Percentiles rank a stretch among this genome's conserved stretches.
phyloP scores from a whole-genome alignment of 306 rosid species.

The Fragaria nilgerrensis region DNA sequence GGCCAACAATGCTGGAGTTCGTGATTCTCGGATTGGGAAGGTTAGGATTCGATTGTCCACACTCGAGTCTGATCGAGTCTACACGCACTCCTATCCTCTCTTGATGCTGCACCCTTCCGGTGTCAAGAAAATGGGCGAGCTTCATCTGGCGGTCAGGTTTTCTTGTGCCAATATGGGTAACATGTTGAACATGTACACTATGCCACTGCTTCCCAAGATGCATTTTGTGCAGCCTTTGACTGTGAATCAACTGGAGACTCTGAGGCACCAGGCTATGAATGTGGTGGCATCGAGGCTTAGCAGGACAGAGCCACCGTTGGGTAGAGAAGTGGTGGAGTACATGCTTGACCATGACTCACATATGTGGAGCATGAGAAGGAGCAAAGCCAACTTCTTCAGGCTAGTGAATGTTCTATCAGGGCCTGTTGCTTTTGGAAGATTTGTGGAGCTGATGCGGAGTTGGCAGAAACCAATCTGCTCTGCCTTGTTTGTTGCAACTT shows the following conservation, averaged over 20 bases:
- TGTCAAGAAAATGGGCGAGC: slow-evolving; percentile 66
- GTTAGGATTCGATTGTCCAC: slow-evolving; percentile 58
- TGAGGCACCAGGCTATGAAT: slow-evolving; percentile 55
- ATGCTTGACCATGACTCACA: slow-evolving; percentile 61
- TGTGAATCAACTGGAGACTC: slow-evolving; percentile 46
- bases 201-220: slow-evolving; percentile 60
- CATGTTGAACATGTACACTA: slow-evolving; percentile 48
- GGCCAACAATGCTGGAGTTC: slow-evolving; percentile 13
- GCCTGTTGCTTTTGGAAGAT: slow-evolving; percentile 34
- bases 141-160: slow-evolving; percentile 57
- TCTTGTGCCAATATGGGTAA: slow-evolving; percentile 51
- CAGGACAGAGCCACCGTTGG: slow-evolving; percentile 51
- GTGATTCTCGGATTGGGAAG: slow-evolving; percentile 54
- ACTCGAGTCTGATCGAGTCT: slow-evolving; percentile 50
- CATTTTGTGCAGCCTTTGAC: slow-evolving; percentile 50
- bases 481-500: slow-evolving; percentile 28
- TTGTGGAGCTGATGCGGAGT: slow-evolving; percentile 40
- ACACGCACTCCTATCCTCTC: slow-evolving; percentile 60
- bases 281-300: slow-evolving; percentile 48
- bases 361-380: slow-evolving; percentile 58
- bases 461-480: slow-evolving; percentile 52
- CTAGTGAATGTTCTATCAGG: slow-evolving; percentile 52
- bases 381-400: slow-evolving; percentile 58
- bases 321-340: slow-evolving; percentile 58
- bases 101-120: slow-evolving; percentile 53